A percentile compares a stretch with the other conserved stretches of the same genome.
phyloP scores from a whole-genome alignment of 1,139 yeast genomes.

The Suhomyces bolitotheri region DNA sequence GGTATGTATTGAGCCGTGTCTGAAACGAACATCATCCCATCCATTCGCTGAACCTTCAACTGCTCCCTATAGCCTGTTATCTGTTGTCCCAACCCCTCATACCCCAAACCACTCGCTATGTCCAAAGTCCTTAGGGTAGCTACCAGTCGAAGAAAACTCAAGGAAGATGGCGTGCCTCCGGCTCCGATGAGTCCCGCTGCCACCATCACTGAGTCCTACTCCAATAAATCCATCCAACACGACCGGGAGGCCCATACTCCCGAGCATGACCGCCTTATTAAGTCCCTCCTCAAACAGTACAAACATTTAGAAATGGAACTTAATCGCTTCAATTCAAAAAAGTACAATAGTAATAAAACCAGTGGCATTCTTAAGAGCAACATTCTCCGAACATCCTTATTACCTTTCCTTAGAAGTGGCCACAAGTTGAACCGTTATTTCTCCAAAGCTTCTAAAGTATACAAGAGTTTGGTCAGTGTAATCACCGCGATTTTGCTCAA shows the following conservation, averaged over 20 bases:
- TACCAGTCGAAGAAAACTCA: constrained; percentile 2
- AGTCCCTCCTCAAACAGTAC: constrained; percentile 36
- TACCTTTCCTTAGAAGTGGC: constrained; percentile 58
- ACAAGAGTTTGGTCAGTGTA: constrained; percentile 37
- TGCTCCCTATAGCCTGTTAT: background rate
- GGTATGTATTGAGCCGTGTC: too few relatives aligned
- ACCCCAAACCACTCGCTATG: constrained; percentile 3
- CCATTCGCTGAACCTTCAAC: too few relatives aligned
- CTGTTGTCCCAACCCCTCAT: background rate
- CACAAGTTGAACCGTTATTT: constrained; percentile 28
- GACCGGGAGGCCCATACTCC: constrained; percentile 6
- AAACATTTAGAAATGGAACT: constrained; percentile 48
- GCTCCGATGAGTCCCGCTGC: constrained; percentile 8
- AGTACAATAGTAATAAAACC: constrained; percentile 31
- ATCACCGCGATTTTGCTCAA: constrained; percentile 45
- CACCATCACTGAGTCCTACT: constrained; percentile 8
- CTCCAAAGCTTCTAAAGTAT: constrained; percentile 26
- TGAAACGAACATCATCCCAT: too few relatives aligned
- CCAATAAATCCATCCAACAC: background rate
- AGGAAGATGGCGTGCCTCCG: background rate
- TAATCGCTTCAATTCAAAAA: constrained; percentile 45
- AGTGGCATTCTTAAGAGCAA: constrained; percentile 62
- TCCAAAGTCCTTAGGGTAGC: constrained; percentile 8
- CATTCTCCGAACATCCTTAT: constrained; percentile 60
- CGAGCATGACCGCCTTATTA: constrained; percentile 29